A percentile compares a stretch with the other conserved stretches of the same genome.
phyloP scores from a whole-genome alignment of 106 monocot species.

The Phalaenopsis aphrodite region DNA sequence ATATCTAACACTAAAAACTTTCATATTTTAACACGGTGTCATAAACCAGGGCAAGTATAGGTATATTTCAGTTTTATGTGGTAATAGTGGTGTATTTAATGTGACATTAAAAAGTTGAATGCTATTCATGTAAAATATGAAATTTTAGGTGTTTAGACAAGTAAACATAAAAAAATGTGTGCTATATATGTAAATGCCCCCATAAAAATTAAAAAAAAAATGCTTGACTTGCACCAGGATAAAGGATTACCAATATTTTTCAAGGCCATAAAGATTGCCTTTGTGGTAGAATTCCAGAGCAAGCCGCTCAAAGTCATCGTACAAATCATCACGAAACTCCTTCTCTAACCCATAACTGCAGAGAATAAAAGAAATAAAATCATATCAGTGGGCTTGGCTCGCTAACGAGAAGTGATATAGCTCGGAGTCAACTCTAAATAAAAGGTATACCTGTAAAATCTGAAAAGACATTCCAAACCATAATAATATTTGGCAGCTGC shows the following conservation, averaged over 20 bases:
- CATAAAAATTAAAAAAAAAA: neutral
- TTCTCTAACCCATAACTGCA: slow-evolving; percentile 96
- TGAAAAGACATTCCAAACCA: slow-evolving; percentile 96
- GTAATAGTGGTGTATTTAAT: too few relatives aligned
- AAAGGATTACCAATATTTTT: slow-evolving; percentile 76
- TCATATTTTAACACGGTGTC: too few relatives aligned
- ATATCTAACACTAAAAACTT: too few relatives aligned
- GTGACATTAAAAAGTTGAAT: too few relatives aligned
- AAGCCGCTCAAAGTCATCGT: slow-evolving; percentile 86
- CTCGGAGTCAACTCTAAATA: neutral
- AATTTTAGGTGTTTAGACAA: too few relatives aligned
- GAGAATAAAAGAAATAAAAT: neutral
- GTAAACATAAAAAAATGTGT: neutral
- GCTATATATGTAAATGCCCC: neutral
- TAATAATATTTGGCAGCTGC: slow-evolving; percentile 78
- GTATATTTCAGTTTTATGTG: too few relatives aligned
- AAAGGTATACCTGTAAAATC: slow-evolving; percentile 76
- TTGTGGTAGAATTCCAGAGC: slow-evolving; percentile 75
- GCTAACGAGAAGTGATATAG: neutral
- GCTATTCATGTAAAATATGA: too few relatives aligned
- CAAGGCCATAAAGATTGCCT: slow-evolving; percentile 93
- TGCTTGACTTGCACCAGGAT: neutral
- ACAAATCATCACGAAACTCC: slow-evolving; percentile 62
- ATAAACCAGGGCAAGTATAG: too few relatives aligned
- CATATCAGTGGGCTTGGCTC: too few relatives aligned